Base-by-base conservation (phyloP, 1,139 yeast species). In the Trichomonascaceae sp. region DNA sequence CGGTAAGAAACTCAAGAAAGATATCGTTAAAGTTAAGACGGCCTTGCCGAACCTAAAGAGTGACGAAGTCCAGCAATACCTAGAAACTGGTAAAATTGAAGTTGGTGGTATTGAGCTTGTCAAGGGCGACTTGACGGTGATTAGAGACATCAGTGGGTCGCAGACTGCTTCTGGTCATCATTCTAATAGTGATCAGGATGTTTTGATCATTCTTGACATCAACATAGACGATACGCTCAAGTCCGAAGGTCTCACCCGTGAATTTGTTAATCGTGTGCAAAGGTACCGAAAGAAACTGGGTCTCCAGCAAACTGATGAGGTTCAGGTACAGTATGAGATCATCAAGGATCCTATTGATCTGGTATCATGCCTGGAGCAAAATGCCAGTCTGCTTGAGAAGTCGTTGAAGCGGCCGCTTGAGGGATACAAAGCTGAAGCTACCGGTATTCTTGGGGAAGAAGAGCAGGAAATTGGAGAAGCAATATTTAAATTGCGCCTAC, bases 231-330 rank as follows among this genome's bases (percentile, higher is more conserved):
- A 91, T 47, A 96, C 91, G 64, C 79, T 91, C 70, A 86, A 86
- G 75, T 83, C 87, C 53, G 98, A 93, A 76, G 98, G 98, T 70
- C 79, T 87, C 65, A 96, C 96, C 7, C 88, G 99, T 76, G 99
- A 95, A 72, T 80, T 95, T 68, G 81, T 93, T 67, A 95, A 95
- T 80, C 90, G 99, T 74, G 90, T 95, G 63, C 99, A 95, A 79
- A 87, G 96, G 73, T 82, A 91, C 70, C 87, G 99, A 75, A 95
- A 95, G 84, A 90, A 91, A 80, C 91, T 89, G 60, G 96, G 96
- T 45, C 79, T 95, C 67, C 88, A 87, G 66, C 91, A 96, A 57
- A 91, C 98, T 47, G 99, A 95, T 68, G 99, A 95, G 64, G 95
- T 95, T 52, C 75, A 81, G 62, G 96, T 95, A 60, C 90, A 91